These are phyloP conservation scores for Apiospora aurea DNA, from an alignment of 2,329 filamentous ascomycete genomes.

Conservation along the genomic window DNA sequence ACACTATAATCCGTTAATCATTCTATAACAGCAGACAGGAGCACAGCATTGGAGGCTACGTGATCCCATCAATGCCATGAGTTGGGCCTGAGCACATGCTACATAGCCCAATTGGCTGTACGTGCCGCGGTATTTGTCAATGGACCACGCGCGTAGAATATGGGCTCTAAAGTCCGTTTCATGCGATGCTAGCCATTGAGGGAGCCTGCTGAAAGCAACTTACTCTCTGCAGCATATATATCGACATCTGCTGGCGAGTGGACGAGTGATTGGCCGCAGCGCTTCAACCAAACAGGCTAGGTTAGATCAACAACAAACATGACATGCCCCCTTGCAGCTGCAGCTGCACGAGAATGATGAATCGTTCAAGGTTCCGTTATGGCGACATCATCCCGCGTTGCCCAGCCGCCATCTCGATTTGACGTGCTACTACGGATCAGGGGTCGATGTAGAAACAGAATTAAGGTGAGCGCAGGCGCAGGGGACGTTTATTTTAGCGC, in stretches of 20 bases:
- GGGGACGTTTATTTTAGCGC: background rate
- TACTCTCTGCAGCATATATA: background rate
- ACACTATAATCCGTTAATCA: slow-evolving; percentile 12
- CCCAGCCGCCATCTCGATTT: background rate
- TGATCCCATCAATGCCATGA: background rate
- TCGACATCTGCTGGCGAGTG: background rate
- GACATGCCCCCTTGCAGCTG: background rate
- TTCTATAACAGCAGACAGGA: background rate
- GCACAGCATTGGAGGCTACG: background rate
- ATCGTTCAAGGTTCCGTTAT: background rate
- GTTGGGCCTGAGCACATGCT: background rate
- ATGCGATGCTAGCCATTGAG: background rate
- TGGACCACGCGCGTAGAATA: background rate
- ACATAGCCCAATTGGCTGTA: background rate
- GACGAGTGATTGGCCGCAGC: background rate
- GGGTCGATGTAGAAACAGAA: slow-evolving; percentile 9
- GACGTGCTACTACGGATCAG: background rate
- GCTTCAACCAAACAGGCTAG: background rate
- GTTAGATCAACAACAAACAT: background rate
- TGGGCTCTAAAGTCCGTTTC: background rate
- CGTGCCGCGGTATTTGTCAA: background rate
- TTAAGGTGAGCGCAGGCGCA: background rate
- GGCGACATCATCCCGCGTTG: background rate
- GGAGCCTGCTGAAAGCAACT: background rate
- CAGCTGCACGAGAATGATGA: background rate